Conservation (phyloP, 768 basidiomycete genomes). For the Lactarius trivialis region DNA sequence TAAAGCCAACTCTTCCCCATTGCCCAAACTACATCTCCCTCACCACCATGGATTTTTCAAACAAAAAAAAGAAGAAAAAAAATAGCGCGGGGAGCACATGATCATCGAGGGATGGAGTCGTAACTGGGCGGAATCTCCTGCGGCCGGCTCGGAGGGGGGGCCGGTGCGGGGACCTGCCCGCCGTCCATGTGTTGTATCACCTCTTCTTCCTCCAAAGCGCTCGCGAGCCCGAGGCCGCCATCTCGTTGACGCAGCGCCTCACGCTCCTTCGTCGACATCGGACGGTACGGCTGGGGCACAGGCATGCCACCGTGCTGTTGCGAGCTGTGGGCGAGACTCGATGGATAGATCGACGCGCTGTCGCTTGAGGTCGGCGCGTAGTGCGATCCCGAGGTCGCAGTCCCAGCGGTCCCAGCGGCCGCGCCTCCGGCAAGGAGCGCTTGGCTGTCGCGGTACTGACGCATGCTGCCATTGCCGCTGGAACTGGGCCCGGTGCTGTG, state of each 20-base stretch:
- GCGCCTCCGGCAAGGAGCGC: conserved; percentile 25
- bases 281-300: conserved; percentile 15
- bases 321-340: neutral
- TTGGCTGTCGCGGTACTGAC: conserved; percentile 25
- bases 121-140: conserved; percentile 31
- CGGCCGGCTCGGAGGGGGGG: conserved; percentile 11
- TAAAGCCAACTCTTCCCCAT: neutral
- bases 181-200: conserved; percentile 30
- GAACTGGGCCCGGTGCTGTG: conserved; percentile 3
- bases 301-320: neutral
- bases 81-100: neutral
- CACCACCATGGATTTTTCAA: neutral
- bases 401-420: conserved; percentile 14
- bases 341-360: neutral
- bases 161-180: conserved; percentile 20
- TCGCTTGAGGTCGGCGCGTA: conserved; percentile 20
- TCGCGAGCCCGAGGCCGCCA: conserved; percentile 25
- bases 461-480: conserved; percentile 24
- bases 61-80: neutral
- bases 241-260: conserved; percentile 25
- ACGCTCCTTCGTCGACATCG: conserved; percentile 27
- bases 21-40: neutral
- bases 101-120: conserved; percentile 26
- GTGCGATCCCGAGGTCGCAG: conserved; percentile 23
- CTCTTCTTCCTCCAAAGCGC: conserved; percentile 16